phyloP scores from a whole-genome alignment of 1,284 basidiomycete genomes.

The Cerrena zonata region DNA sequence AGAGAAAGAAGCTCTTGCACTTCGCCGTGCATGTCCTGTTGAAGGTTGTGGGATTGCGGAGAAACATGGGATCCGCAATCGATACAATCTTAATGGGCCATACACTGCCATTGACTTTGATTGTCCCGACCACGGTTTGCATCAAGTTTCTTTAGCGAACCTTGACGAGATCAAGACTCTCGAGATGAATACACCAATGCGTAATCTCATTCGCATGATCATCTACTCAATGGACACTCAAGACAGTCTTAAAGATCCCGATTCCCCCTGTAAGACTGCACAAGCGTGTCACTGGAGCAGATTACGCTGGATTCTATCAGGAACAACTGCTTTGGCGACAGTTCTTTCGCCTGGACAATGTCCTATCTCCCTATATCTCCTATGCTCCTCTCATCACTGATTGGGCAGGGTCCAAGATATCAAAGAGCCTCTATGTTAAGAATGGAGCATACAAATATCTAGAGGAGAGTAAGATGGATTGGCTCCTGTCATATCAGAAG shows the following conservation, averaged over 20 bases:
- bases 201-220: constrained; percentile 25
- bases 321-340: constrained; percentile 25
- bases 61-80: constrained; percentile 24
- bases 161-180: constrained; percentile 17
- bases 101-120: constrained; percentile 18
- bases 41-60: constrained; percentile 24
- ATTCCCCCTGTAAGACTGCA: constrained; percentile 11
- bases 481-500: constrained; percentile 19
- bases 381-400: constrained; percentile 27
- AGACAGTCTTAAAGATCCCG: constrained; percentile 3
- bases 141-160: constrained; percentile 15
- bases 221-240: constrained; percentile 16
- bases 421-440: constrained; percentile 28
- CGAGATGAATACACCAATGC: constrained; percentile 28
- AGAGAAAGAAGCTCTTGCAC: constrained; percentile 16
- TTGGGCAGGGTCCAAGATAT: constrained; percentile 30
- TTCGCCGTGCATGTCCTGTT: constrained; percentile 24
- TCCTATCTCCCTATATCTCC: constrained; percentile 13
- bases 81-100: constrained; percentile 12
- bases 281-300: constrained; percentile 26
- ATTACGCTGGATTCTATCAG: constrained; percentile 26
- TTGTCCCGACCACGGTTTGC: constrained; percentile 22
- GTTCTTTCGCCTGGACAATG: constrained; percentile 10
- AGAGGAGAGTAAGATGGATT: constrained; percentile 15
- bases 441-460: constrained; percentile 23